Conservation (phyloP, 129 eudicot genomes). For the Flaveria bidentis region DNA sequence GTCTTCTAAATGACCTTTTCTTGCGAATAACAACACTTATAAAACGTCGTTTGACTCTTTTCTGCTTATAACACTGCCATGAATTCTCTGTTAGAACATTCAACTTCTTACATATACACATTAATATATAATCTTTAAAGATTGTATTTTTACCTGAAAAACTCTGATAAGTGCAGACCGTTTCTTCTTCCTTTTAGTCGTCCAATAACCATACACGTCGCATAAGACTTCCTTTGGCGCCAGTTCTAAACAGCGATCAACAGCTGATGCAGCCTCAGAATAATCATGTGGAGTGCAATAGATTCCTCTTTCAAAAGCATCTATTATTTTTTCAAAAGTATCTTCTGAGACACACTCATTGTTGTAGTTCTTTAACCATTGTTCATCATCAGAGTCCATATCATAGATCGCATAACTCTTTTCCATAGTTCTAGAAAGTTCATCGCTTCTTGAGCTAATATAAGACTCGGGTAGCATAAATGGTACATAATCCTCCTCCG, state of each 20-base stretch:
- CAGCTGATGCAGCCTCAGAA: constrained; percentile 44
- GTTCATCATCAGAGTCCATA: constrained; percentile 76
- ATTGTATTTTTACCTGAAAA: constrained; percentile 62
- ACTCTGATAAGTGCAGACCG: constrained; percentile 50
- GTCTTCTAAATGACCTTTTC: constrained; percentile 65
- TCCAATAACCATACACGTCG: constrained; percentile 67
- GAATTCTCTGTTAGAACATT: neutral
- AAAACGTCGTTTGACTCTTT: constrained; percentile 4
- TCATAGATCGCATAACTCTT: constrained; percentile 61
- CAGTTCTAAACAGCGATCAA: constrained; percentile 37
- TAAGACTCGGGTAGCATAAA: constrained; percentile 59
- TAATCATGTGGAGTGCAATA: constrained; percentile 47
- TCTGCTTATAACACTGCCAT: constrained; percentile 30
- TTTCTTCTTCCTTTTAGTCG: constrained; percentile 62
- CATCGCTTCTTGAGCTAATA: constrained; percentile 58
- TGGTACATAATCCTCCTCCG: constrained; percentile 27
- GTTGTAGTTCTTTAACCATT: constrained; percentile 57
- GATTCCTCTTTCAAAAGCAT: constrained; percentile 76
- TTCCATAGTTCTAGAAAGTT: constrained; percentile 57
- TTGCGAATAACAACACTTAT: constrained; percentile 51
- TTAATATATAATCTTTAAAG: neutral
- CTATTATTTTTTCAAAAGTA: constrained; percentile 65
- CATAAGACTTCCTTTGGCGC: constrained; percentile 56
- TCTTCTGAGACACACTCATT: constrained; percentile 43
- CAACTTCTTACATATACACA: neutral